Base-by-base conservation (phyloP, 1,139 yeast species). In the Hyphopichia burtonii region DNA sequence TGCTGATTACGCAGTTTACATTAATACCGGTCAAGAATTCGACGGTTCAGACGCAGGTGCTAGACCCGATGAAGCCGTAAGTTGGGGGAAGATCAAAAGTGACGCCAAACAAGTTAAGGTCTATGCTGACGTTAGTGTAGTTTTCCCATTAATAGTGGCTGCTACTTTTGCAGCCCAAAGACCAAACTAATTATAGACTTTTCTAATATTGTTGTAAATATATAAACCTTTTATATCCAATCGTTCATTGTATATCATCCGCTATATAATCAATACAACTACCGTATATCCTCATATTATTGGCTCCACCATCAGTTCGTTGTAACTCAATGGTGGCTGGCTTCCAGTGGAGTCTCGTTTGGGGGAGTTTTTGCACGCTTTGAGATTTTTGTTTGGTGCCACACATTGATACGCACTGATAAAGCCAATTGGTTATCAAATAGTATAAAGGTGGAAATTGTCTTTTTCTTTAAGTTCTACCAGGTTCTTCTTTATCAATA, bases 21-120 rank as follows among this genome's bases (percentile, higher is more conserved):
- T 93, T 63, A 94, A 94, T 66, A 93, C 99, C 12, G 99, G 97
- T 34, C 99, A 93, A 68, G 99, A 93, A 63, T 94, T 90, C 58
- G 99, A 93, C 59, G 99, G 99, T 40, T 88, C 96, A 14, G 99
- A 93, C 64, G 98, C 99, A 15, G 99, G 99, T 50, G 99, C 99
- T 6, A 80, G 99, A 60, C 98, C 99, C 1, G 99, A 94, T 62
- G 99, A 93, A 68, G 99, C 99, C 22, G 86, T 93, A 41, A 86
- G 96, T 37, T 93, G 99, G 99, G 99, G 99, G 49, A 93, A 93
- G 66, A 93, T 93, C 65, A 89, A 89, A 68, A 85, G 96, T 5
- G 96, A 90, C 37, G 99, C 99, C 28, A 80, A 80, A 55, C 80
- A 83, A 48, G 95, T 90, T 44, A 93, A 93, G 69, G 93, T 93